A percentile compares a stretch with the other conserved stretches of the same genome.
Conservation (phyloP, 495 filamentous ascomycete species). For the Mycothermus thermophilus region DNA sequence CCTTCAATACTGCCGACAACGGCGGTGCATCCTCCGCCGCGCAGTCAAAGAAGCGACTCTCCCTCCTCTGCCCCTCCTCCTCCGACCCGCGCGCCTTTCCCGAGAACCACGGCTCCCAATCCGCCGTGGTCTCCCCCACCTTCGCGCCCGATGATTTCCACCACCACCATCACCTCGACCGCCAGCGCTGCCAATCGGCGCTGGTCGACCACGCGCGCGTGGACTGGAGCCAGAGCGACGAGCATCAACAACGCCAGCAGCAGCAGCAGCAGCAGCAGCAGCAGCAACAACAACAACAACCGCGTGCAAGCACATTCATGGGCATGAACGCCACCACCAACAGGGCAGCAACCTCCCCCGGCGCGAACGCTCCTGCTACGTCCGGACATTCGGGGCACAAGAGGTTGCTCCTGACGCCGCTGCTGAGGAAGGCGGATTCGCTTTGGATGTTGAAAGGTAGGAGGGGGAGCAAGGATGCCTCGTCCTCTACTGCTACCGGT, state of each 20-base stretch:
- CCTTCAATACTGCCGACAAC: slow-evolving; percentile 7
- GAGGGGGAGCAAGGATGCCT: slow-evolving; percentile 11
- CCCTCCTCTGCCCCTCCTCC: slow-evolving; percentile 5
- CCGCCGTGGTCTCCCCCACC: too few relatives aligned
- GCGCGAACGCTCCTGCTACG: too few relatives aligned
- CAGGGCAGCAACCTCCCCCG: too few relatives aligned
- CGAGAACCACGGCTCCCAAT: too few relatives aligned
- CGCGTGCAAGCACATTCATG: too few relatives aligned
- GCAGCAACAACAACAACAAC: background rate
- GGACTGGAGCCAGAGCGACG: slow-evolving; percentile 36
- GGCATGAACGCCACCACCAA: too few relatives aligned
- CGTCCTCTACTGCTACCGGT: background rate
- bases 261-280: background rate
- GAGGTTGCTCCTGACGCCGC: slow-evolving; percentile 11
- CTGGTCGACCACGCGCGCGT: too few relatives aligned
- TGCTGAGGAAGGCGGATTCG: slow-evolving; percentile 28
- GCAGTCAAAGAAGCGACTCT: background rate
- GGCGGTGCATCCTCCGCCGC: background rate
- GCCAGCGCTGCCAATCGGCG: too few relatives aligned
- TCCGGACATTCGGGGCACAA: too few relatives aligned
- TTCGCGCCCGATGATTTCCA: too few relatives aligned
- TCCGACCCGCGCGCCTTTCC: too few relatives aligned
- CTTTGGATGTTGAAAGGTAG: slow-evolving; percentile 23
- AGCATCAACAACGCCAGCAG: slow-evolving; percentile 7
- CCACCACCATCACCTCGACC: too few relatives aligned